These are phyloP conservation scores for Dissoconium aciculare DNA, from an alignment of 2,329 filamentous ascomycete species.

Conservation along the genomic window DNA sequence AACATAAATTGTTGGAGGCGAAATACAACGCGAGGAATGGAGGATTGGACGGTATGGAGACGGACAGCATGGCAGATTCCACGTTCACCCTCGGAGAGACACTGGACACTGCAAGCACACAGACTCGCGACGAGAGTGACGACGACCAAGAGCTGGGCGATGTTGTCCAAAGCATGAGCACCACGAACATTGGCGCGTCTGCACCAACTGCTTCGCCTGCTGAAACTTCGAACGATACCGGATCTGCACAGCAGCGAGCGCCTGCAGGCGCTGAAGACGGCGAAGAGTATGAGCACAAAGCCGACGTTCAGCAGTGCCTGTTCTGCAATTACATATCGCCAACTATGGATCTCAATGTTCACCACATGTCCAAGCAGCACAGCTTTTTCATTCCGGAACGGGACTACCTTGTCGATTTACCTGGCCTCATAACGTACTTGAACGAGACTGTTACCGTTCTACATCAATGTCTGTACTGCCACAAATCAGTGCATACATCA, in stretches of 20 bases:
- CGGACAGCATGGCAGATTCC: slow-evolving; percentile 64
- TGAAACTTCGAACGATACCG: slow-evolving; percentile 18
- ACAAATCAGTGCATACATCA: slow-evolving; percentile 63
- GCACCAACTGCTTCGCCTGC: slow-evolving; percentile 27
- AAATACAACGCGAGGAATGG: slow-evolving; percentile 28
- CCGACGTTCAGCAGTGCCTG: slow-evolving; percentile 47
- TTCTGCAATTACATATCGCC: slow-evolving; percentile 86
- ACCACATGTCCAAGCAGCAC: slow-evolving; percentile 85
- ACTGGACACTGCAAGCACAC: slow-evolving; percentile 37
- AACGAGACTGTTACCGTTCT: slow-evolving; percentile 65
- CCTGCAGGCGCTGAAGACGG: slow-evolving; percentile 25
- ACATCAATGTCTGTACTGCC: slow-evolving; percentile 77
- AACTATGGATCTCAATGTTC: slow-evolving; percentile 56
- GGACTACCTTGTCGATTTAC: slow-evolving; percentile 64
- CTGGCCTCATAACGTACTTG: slow-evolving; percentile 65
- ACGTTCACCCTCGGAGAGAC: slow-evolving; percentile 84
- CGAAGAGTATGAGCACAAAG: slow-evolving; percentile 24
- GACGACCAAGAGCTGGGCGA: slow-evolving; percentile 63
- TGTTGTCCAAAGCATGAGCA: slow-evolving; percentile 63
- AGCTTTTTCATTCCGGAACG: slow-evolving; percentile 94
- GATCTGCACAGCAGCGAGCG: slow-evolving; percentile 9
- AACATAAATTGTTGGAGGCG: slow-evolving; percentile 61
- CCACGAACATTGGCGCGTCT: slow-evolving; percentile 38
- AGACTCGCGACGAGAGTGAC: slow-evolving; percentile 36
- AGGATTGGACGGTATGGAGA: slow-evolving; percentile 43